These are phyloP conservation scores for Malassezia sp. DNA, from an alignment of 1,284 basidiomycete species.

Conservation along the genomic window DNA sequence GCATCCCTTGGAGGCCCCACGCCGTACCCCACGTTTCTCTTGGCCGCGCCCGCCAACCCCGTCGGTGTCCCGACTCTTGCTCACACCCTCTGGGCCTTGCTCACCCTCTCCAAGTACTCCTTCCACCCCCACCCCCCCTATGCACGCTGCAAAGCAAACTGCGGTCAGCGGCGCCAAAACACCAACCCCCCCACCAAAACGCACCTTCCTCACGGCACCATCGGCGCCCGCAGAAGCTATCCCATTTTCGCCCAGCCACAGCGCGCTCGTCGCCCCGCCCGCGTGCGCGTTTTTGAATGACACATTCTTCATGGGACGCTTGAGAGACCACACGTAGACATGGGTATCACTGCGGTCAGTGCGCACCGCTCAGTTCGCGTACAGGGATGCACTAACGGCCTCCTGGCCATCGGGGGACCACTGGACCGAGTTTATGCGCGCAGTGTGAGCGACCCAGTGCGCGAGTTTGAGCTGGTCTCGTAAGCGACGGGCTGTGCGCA, in stretches of 20 bases:
- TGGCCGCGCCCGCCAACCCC: no score
- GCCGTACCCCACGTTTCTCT: no score
- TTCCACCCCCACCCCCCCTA: no score
- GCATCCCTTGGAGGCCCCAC: no score
- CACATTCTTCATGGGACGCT: constrained; percentile 65
- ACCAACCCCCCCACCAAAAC: no score
- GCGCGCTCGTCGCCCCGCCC: constrained; percentile 56
- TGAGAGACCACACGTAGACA: constrained; percentile 76
- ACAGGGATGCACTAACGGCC: constrained; percentile 69
- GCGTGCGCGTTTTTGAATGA: constrained; percentile 55
- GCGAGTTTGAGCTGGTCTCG: constrained; percentile 25
- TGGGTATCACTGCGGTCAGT: constrained; percentile 58
- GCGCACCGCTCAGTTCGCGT: not conserved
- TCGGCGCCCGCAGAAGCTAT: constrained; percentile 72
- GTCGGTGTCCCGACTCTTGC: no score
- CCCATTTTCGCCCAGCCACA: constrained; percentile 60
- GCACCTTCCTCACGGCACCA: constrained; percentile 47
- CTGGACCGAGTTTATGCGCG: constrained; percentile 64
- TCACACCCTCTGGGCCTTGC: no score
- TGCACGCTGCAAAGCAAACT: constrained; percentile 7
- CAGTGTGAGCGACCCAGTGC: constrained; percentile 76
- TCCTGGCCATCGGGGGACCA: constrained; percentile 67
- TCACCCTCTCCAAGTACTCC: no score
- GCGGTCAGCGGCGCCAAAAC: not conserved
- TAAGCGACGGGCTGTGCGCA: not conserved